Conservation (phyloP, 768 basidiomycete genomes). For the Boletus sp. region DNA sequence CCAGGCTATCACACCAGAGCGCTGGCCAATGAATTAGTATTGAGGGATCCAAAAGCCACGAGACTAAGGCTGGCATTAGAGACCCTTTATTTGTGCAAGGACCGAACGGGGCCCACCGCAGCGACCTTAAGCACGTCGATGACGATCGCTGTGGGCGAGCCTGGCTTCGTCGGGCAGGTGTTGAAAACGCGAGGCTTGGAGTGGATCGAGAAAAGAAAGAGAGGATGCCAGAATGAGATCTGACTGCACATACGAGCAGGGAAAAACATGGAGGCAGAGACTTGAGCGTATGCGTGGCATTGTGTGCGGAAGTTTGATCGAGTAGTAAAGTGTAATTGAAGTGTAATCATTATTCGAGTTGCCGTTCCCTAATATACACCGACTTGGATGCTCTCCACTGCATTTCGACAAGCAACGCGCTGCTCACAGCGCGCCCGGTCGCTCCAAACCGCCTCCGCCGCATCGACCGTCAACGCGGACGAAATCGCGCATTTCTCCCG, state of each 20-base stretch:
- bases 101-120: conserved; percentile 31
- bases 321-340: no score
- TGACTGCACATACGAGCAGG: no score
- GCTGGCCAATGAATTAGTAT: conserved; percentile 55
- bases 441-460: conserved; percentile 22
- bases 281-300: no score
- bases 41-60: conserved; percentile 66
- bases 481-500: conserved; percentile 90
- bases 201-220: no score
- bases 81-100: background rate
- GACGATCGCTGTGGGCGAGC: conserved; percentile 60
- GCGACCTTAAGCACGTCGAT: conserved; percentile 62
- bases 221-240: no score
- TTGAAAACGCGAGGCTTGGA: no score
- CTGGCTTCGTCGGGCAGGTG: no score
- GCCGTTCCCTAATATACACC: background rate
- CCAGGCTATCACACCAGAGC: conserved; percentile 48
- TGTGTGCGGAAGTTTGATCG: no score
- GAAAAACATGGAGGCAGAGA: no score
- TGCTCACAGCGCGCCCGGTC: conserved; percentile 5
- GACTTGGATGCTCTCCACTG: conserved; percentile 18
- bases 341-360: no score
- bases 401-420: conserved; percentile 18
- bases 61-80: conserved; percentile 40
- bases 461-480: conserved; percentile 54